Base-by-base conservation (phyloP, 345 rosid species). In the Camelina laxa region DNA sequence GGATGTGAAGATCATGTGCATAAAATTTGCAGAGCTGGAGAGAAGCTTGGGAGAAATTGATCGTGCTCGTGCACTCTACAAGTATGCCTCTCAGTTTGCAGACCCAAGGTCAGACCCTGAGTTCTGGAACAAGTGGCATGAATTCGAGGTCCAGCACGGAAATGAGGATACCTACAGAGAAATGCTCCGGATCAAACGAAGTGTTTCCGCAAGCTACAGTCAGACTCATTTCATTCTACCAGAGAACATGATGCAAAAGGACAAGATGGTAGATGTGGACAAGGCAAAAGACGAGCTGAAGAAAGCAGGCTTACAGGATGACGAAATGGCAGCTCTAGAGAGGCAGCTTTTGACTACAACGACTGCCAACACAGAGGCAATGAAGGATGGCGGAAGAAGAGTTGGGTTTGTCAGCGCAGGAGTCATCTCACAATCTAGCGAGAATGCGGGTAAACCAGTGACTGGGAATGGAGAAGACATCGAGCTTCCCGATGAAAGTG, bases 351-450 rank as follows among this genome's bases (percentile, higher is more conserved):
- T 64, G 66, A 89, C 85, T 0, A 94, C 97, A 22, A 70, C 80
- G 5, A 70, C 72, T 16, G 82, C 76, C 61, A 74, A 80, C 42
- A 65, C 36, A 2, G 72, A 67, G 1, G 11, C 80, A 5, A 66
- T 72, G 1, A 88, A 86, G 73, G 97, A 91, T 13, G 73, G 56
- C 62, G 71, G 77, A 65, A 82, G 89, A 66, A 81, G 39, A 51
- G 84, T 95, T n/a, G 97, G 99, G 17, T 95, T 95, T 31, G 98
- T 90, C 65, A 95, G 97, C 57, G 98, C 97, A 27, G 99, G 97
- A 48, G 87, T 87, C 42, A 88, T 84, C 65, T 74, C 97, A 3
- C 88, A 84, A 76, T 35, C 89, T 1, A 91, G 87, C 45, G 85
- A 82, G 33, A 87, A 74, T 51, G 16, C 63, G 4, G 77, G 63